Evolutionary conservation across 75 land plant species (phyloP).

Genomic region (Pseudotsuga menziesii): DNA sequence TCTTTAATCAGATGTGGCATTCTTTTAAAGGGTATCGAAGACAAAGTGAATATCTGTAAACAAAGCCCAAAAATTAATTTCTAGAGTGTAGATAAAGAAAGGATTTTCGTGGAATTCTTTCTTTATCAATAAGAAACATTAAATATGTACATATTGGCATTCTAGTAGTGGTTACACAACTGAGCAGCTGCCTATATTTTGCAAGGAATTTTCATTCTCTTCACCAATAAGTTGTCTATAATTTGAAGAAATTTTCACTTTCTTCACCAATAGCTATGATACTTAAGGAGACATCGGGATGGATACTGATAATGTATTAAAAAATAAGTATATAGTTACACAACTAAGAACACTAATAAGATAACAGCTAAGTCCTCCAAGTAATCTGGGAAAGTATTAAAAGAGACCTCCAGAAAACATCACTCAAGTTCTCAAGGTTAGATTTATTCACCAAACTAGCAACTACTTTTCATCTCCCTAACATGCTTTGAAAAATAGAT

Average conservation of each 20-base stretch:
- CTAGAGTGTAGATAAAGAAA: not conserved
- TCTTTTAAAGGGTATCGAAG: conserved; percentile 64
- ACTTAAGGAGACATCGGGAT: not conserved
- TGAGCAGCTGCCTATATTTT: not conserved
- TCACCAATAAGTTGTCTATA: too few species aligned
- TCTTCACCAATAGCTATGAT: not conserved
- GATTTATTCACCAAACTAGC: too few species aligned
- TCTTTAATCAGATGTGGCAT: conserved; percentile 62
- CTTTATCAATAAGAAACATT: not conserved
- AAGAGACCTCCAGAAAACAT: not conserved
- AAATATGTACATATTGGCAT: not conserved
- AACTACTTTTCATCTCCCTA: too few species aligned
- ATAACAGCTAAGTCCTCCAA: not conserved
- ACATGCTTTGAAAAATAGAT: not conserved
- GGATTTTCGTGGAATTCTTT: not conserved
- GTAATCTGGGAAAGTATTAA: not conserved
- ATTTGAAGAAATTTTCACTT: not conserved
- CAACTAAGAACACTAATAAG: not conserved
- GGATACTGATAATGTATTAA: not conserved
- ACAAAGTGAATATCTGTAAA: conserved; percentile 80
- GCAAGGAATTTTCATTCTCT: not conserved
- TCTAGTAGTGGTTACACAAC: too few species aligned
- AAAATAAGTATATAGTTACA: not conserved
- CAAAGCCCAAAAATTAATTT: conserved; percentile 3
- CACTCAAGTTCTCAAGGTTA: not conserved